Evolutionary conservation across 2,329 filamentous ascomycete species (phyloP).

Genomic region (Pseudocercospora ulei): DNA sequence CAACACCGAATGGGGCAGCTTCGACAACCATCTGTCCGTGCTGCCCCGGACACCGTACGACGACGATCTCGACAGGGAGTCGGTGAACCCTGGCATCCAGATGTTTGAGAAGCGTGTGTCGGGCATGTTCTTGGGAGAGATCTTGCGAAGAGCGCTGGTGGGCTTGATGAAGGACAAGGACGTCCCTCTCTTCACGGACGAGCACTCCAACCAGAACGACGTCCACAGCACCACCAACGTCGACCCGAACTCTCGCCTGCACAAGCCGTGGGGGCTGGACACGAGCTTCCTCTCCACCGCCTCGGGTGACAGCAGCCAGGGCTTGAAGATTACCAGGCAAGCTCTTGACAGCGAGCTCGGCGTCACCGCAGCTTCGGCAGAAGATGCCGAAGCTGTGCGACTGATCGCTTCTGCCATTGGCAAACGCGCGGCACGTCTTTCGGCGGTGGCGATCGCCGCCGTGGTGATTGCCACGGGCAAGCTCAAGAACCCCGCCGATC

Average conservation of each 20-base stretch:
- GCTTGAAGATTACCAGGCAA: slow-evolving; percentile 63
- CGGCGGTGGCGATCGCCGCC: slow-evolving; percentile 77
- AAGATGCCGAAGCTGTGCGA: slow-evolving; percentile 84
- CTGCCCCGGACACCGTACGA: slow-evolving; percentile 82
- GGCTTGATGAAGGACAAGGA: slow-evolving; percentile 59
- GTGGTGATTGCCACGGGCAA: slow-evolving; percentile 72
- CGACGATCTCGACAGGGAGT: slow-evolving; percentile 62
- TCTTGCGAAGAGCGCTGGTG: slow-evolving; percentile 67
- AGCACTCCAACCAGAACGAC: slow-evolving; percentile 61
- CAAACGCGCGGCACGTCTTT: slow-evolving; percentile 75
- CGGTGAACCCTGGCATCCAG: slow-evolving; percentile 84
- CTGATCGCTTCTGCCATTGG: slow-evolving; percentile 72
- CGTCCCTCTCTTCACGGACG: slow-evolving; percentile 64
- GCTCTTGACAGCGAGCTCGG: slow-evolving; percentile 67
- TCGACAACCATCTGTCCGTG: slow-evolving; percentile 85
- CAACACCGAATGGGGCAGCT: slow-evolving; percentile 97
- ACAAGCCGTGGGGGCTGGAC: slow-evolving; percentile 79
- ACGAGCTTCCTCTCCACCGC: slow-evolving; percentile 82
- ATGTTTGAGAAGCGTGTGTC: slow-evolving; percentile 99
- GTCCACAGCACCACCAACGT: slow-evolving; percentile 60
- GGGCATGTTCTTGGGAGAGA: slow-evolving; percentile 96
- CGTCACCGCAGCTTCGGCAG: slow-evolving; percentile 63
- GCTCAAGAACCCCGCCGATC: slow-evolving; percentile 42
- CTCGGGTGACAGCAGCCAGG: slow-evolving; percentile 65
- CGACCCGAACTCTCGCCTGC: slow-evolving; percentile 55